Base-by-base conservation (phyloP, 1,284 basidiomycete genomes). In the Ganoderma lingzhi region DNA sequence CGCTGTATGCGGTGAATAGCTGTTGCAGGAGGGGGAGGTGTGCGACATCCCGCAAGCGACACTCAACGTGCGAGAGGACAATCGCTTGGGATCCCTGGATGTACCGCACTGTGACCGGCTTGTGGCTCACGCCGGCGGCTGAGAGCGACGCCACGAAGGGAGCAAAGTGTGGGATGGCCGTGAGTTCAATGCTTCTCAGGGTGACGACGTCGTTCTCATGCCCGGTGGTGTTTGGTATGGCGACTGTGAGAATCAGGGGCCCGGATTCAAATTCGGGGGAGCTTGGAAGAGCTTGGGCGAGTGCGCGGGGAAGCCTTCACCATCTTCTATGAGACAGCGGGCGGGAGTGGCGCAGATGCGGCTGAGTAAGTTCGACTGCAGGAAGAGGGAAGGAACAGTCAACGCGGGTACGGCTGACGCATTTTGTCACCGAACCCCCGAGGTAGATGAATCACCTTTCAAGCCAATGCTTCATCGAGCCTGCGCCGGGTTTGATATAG, bases 171-270 rank as follows among this genome's bases (percentile, higher is more conserved):
- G 70, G 70, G 55, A 71, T 65, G 37, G 30, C 41, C 23, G 65
- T 65, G 15, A 64, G 35, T 14, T 58, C 62, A 41, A 62, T 19
- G n/a, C 60, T 30, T 66, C 71, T 61, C 66, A 67, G 37, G 56
- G 56, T 62, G 37, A 66, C 32, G 9, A 70, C 6, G 5, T 62
- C 58, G 65, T 64, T 59, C 32, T 62, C 53, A 32, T 64, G 53
- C 17, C 37, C 28, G 19, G 28, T 15, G 14, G 39, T 64, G 32
- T 51, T 35, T 17, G 60, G 35, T 14, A 51, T 55, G 45, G 63
- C 68, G 15, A 66, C 35, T 48, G 61, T 66, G 68, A 69, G 71
- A 55, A 72, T 44, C 23, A 69, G 65, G 23, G 61, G 55, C 17
- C 37, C 30, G 12, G 44, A 48, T 55, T 45, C 28, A 4, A 9